Evolutionary conservation across 2,329 filamentous ascomycete genomes (phyloP).

Genomic region (Ophiostoma himal-ulmi): DNA sequence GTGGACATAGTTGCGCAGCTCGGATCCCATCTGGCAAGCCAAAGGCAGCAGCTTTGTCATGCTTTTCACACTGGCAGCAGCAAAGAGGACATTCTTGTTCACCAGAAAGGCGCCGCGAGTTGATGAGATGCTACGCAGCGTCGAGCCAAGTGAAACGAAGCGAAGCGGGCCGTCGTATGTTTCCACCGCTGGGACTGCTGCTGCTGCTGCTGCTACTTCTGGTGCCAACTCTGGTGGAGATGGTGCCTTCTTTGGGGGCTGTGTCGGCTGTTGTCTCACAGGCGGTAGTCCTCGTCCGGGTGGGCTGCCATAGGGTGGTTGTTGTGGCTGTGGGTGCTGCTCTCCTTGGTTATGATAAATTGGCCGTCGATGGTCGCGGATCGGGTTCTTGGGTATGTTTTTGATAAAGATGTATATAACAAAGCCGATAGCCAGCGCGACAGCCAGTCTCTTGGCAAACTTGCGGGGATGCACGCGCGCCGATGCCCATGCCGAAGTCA

Average conservation of each 20-base stretch:
- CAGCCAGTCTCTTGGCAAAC: conserved; percentile 46
- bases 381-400: conserved; percentile 50
- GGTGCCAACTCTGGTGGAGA: background rate
- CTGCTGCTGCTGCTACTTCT: background rate
- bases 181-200: background rate
- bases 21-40: conserved; percentile 76
- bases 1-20: conserved; percentile 69
- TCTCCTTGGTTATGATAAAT: conserved; percentile 31
- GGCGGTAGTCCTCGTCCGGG: background rate
- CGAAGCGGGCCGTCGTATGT: conserved; percentile 63
- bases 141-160: conserved; percentile 58
- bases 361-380: conserved; percentile 38
- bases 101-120: conserved; percentile 46
- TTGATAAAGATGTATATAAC: conserved; percentile 59
- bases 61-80: conserved; percentile 67
- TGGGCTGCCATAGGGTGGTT: background rate
- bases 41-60: conserved; percentile 68
- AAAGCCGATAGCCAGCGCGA: conserved; percentile 43
- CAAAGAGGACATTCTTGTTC: conserved; percentile 73
- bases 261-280: background rate
- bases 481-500: conserved; percentile 40
- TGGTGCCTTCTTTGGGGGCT: background rate
- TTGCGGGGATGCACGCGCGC: conserved; percentile 46
- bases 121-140: conserved; percentile 54
- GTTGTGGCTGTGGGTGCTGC: background rate